phyloP scores from a whole-genome alignment of 306 rosid species.

The Corylus americana region DNA sequence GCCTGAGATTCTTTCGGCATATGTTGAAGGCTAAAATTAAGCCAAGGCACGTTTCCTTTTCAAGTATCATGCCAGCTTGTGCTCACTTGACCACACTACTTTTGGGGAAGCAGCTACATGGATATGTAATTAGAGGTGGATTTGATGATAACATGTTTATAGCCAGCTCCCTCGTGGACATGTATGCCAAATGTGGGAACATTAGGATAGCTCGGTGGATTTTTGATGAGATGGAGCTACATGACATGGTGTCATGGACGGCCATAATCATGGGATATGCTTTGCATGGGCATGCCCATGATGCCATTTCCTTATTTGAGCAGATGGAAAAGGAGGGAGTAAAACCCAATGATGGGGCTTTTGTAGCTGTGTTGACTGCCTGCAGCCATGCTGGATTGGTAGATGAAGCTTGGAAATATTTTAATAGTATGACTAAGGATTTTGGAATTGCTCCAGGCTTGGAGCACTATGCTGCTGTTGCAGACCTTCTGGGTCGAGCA shows the following conservation, averaged over 20 bases:
- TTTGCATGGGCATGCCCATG: slow-evolving; percentile 72
- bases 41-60: slow-evolving; percentile 62
- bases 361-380: slow-evolving; percentile 81
- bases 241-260: slow-evolving; percentile 88
- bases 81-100: slow-evolving; percentile 74
- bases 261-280: slow-evolving; percentile 95
- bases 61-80: slow-evolving; percentile 87
- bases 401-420: slow-evolving; percentile 76
- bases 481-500: slow-evolving; percentile 87
- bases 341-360: slow-evolving; percentile 60
- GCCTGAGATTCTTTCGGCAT: slow-evolving; percentile 53
- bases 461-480: slow-evolving; percentile 83
- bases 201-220: slow-evolving; percentile 58
- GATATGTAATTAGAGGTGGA: slow-evolving; percentile 51
- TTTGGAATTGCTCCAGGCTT: slow-evolving; percentile 70
- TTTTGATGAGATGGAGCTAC: slow-evolving; percentile 50
- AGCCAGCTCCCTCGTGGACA: slow-evolving; percentile 75
- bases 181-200: slow-evolving; percentile 91
- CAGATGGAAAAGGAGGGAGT: slow-evolving; percentile 68
- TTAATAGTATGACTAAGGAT: slow-evolving; percentile 51
- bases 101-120: slow-evolving; percentile 90
- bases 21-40: slow-evolving; percentile 62
- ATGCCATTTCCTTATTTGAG: slow-evolving; percentile 71
- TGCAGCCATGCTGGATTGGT: slow-evolving; percentile 86
- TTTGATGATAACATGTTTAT: slow-evolving; percentile 64